These are phyloP conservation scores for Astragalus membranaceus DNA, from an alignment of 306 rosid species.

Conservation along the genomic window DNA sequence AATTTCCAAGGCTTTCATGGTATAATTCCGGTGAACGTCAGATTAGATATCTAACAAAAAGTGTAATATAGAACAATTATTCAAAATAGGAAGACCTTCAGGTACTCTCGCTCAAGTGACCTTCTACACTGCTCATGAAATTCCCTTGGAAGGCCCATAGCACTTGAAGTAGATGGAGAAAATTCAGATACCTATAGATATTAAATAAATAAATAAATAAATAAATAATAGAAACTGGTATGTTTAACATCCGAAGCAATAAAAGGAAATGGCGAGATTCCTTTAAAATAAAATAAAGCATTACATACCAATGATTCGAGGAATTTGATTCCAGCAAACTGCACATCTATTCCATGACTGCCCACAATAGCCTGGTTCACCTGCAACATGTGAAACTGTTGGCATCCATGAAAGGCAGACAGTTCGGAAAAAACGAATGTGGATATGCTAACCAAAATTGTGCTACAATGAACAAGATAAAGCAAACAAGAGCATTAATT, in stretches of 20 bases:
- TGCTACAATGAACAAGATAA: neutral
- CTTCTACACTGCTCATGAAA: conserved; percentile 92
- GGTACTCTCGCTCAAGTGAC: conserved; percentile 64
- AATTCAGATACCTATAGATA: conserved; percentile 78
- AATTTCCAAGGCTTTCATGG: too few relatives aligned
- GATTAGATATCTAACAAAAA: too few relatives aligned
- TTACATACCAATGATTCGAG: conserved; percentile 73
- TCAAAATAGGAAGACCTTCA: conserved; percentile 57
- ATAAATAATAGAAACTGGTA: conserved; percentile 5
- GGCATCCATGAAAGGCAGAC: conserved; percentile 1
- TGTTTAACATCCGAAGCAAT: conserved; percentile 17
- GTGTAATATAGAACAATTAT: neutral
- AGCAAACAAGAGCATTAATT: neutral
- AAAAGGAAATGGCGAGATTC: conserved; percentile 3
- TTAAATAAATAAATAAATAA: neutral
- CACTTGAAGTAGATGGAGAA: conserved; percentile 94
- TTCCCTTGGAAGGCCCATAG: conserved; percentile 94
- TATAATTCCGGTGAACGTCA: too few relatives aligned
- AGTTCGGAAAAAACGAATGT: neutral
- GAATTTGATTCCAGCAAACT: conserved; percentile 74
- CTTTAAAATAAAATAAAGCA: conserved; percentile 9
- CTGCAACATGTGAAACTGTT: conserved; percentile 44
- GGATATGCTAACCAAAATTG: neutral
- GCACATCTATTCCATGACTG: conserved; percentile 71
- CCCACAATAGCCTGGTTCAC: conserved; percentile 82